Evolutionary conservation across 2,329 filamentous ascomycete genomes (phyloP), one percentile per base, ranked within the genome.

Genomic region (Myotisia sp.): DNA sequence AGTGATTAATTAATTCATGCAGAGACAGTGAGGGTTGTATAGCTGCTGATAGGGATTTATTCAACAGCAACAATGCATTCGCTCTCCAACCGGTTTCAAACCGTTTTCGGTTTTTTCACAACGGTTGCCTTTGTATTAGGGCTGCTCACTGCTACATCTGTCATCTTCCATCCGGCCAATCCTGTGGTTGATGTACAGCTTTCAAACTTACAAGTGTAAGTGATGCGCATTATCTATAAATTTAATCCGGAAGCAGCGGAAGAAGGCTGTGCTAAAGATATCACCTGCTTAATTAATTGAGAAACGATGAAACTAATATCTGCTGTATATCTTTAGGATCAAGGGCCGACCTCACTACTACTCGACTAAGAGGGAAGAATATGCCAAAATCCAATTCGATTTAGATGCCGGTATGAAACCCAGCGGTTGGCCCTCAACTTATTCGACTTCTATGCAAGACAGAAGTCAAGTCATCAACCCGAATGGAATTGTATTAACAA

Each of bases 71-170:
- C 40, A 41, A 95, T 98, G 90, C 79, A 94, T 62, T 92, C 83
- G 53, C 73, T 79, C 29, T 62, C 92, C 31, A 84, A 81, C 42
- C 82, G 90, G 47, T 59, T 79, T 46, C 90, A 98, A 61, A 87
- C 84, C 63, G 78, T 85, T 56, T 98, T 98, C 57, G 85, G 90
- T 59, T 94, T 92, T 74, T 94, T 95, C 68, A 95, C 90, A 12
- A 92, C 85, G 17, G 85, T 94, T 43, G 79, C 80, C 37, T 90
- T 92, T 53, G 72, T 73, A 38, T 71, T 94, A 36, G 86, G 76
- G 34, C 72, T 70, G 36, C 63, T 92, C 38, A 82, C 94, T 47
- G 86, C 87, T 30, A 64, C 79, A 33, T 86, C 84, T 24, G 83
- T 86, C 49, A 58, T 93, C 8, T 32, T 65, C 6, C 48, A 60